phyloP scores from a whole-genome alignment of 805 yeast species.

The Danielia oregonensis region DNA sequence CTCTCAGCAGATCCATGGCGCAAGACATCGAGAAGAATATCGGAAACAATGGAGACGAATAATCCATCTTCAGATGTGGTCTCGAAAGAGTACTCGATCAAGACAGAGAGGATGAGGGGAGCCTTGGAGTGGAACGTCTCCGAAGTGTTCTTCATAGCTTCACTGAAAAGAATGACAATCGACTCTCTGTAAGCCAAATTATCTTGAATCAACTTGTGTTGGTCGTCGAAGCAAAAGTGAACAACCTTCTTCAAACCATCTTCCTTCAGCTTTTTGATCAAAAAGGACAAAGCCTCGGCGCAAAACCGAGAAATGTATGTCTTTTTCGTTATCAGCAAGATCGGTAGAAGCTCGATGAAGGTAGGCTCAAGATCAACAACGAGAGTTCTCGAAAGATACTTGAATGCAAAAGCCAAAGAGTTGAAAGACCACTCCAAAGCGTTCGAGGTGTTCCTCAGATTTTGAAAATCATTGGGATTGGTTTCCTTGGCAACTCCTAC shows the following conservation, averaged over 20 bases:
- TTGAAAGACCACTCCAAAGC: constrained; percentile 82
- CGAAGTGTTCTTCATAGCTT: constrained; percentile 68
- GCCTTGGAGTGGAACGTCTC: constrained; percentile 76
- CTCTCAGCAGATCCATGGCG: constrained; percentile 50
- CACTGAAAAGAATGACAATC: constrained; percentile 59
- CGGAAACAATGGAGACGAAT: constrained; percentile 29
- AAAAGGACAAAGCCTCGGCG: constrained; percentile 85
- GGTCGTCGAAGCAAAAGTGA: constrained; percentile 36
- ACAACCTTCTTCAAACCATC: constrained; percentile 47
- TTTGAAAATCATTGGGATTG: constrained; percentile 47
- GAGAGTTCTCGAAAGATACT: constrained; percentile 68
- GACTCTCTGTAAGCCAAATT: constrained; percentile 53
- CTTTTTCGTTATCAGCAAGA: constrained; percentile 54
- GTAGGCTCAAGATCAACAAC: constrained; percentile 67
- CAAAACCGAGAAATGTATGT: constrained; percentile 74
- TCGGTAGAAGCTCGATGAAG: constrained; percentile 58
- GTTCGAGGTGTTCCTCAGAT: constrained; percentile 51
- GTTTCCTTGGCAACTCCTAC: constrained; percentile 40
- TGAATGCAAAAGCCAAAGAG: constrained; percentile 82
- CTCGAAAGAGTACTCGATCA: constrained; percentile 33
- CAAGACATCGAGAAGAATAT: constrained; percentile 51
- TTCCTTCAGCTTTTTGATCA: constrained; percentile 63
- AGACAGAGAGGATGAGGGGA: constrained; percentile 41
- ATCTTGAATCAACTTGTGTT: constrained; percentile 25
- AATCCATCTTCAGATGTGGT: background rate